A percentile compares a stretch with the other conserved stretches of the same genome.
phyloP scores from a whole-genome alignment of 305 asterid species.

The Fraxinus latifolia region DNA sequence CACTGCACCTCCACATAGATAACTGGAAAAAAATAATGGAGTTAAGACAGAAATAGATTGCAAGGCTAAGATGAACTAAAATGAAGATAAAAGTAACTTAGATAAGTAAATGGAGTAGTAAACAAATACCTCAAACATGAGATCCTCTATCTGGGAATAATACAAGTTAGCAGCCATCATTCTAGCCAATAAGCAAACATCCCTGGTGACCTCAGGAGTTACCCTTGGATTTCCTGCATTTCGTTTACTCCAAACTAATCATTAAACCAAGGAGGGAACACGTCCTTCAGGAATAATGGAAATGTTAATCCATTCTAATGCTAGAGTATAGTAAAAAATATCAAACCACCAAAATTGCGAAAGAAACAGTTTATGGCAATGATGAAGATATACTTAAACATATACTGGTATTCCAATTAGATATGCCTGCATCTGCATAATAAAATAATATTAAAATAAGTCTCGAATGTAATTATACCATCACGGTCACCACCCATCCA shows the following conservation, averaged over 20 bases:
- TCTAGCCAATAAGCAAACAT: constrained; percentile 89
- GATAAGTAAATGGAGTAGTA: background rate
- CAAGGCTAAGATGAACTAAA: background rate
- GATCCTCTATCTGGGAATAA: constrained; percentile 92
- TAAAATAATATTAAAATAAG: background rate
- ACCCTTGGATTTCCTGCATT: constrained; percentile 88
- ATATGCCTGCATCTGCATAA: background rate
- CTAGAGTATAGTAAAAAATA: background rate
- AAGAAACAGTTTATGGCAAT: background rate
- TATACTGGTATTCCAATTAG: background rate
- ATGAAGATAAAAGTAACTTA: background rate
- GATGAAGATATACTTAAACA: background rate
- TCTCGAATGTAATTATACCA: constrained; percentile 41
- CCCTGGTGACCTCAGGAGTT: constrained; percentile 94
- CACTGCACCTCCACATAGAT: constrained; percentile 99
- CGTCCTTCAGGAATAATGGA: background rate
- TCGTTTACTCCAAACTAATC: background rate
- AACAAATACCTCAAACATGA: constrained; percentile 82
- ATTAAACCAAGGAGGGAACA: background rate
- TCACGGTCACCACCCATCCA: constrained; percentile 99
- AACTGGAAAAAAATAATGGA: constrained; percentile 38
- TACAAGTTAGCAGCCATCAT: constrained; percentile 98
- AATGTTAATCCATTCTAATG: background rate
- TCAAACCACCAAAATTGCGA: background rate
- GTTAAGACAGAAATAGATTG: constrained; percentile 7